Evolutionary conservation across 495 filamentous ascomycete species (phyloP).

Genomic region (Neurospora sp.): DNA sequence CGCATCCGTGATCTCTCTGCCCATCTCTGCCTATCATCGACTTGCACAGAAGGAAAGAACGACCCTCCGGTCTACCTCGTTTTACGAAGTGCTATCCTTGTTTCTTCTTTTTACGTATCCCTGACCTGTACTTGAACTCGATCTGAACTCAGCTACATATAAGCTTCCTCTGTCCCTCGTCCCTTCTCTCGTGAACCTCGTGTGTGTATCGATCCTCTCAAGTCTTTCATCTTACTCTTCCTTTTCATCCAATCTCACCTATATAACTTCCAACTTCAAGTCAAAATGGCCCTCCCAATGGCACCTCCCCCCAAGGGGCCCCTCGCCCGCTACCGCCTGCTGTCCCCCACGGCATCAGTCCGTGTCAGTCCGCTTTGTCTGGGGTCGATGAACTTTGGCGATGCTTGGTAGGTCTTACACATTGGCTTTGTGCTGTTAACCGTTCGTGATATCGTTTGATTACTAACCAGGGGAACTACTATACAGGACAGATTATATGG

Average conservation of each 20-base stretch:
- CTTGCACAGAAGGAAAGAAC: not conserved
- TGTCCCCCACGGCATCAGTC: constrained; percentile 48
- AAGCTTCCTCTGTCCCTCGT: not conserved
- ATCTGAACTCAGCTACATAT: not conserved
- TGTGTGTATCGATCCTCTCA: not conserved
- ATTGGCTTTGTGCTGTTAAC: not conserved
- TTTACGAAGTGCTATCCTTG: not conserved
- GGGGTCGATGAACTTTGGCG: constrained; percentile 54
- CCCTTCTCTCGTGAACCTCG: not conserved
- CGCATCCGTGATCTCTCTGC: not conserved
- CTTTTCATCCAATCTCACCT: not conserved
- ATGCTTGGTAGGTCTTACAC: constrained; percentile 32
- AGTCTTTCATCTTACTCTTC: not conserved
- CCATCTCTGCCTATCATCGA: not conserved
- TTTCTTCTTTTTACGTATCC: not conserved
- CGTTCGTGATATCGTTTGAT: not conserved
- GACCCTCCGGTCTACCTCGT: not conserved
- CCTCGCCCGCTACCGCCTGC: constrained; percentile 48
- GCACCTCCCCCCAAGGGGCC: constrained; percentile 34
- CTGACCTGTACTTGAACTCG: not conserved
- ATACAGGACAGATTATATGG: constrained; percentile 36
- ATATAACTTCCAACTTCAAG: not conserved
- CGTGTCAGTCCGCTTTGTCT: constrained; percentile 52
- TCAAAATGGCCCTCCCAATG: constrained; percentile 10
- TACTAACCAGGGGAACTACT: not conserved